Evolutionary conservation across 106 monocot species (phyloP), one percentile per base, ranked within the genome.

Genomic region (Posidonia australis): DNA sequence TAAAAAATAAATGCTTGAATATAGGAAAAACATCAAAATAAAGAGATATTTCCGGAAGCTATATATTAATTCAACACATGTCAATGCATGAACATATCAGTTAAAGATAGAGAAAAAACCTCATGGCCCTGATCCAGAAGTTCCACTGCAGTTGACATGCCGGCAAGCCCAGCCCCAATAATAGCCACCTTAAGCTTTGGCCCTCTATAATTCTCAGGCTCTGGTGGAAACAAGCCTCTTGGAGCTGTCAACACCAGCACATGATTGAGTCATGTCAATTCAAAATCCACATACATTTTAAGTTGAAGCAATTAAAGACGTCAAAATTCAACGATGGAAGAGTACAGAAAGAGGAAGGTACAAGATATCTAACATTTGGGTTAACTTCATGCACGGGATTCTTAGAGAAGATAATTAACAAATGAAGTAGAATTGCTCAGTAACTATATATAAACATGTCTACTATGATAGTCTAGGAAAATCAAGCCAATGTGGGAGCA

Each of bases 51-150:
- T n/a, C n/a, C n/a, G n/a, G n/a, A n/a, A n/a, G n/a, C n/a, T n/a
- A n/a, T n/a, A n/a, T n/a, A n/a, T n/a, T n/a, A n/a, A n/a, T n/a
- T n/a, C n/a, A n/a, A n/a, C n/a, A 57, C 16, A 57, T 13, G 28
- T 27, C 7, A 25, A 28, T 16, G 17, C 13, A 14, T 27, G 26
- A 13, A 57, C 7, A 7, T 36, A 26, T 57, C 23, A 27, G 10
- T 25, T 9, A 70, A 43, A 24, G 25, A 47, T n/a, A n/a, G n/a
- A 26, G 30, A 30, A 23, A 28, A 30, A 66, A 85, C 96, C 87
- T 90, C 84, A 66, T 98, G 96, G 12, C 96, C 96, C 73, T 98
- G 96, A 81, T 98, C 96, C 70, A 98, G 69, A 75, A 98, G 90
- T 69, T 98, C 96, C 4, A 90, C 96, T 18, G 96, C 96, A 61